phyloP scores from a whole-genome alignment of 345 rosid genomes.

The Gossypium rotundifolium region DNA sequence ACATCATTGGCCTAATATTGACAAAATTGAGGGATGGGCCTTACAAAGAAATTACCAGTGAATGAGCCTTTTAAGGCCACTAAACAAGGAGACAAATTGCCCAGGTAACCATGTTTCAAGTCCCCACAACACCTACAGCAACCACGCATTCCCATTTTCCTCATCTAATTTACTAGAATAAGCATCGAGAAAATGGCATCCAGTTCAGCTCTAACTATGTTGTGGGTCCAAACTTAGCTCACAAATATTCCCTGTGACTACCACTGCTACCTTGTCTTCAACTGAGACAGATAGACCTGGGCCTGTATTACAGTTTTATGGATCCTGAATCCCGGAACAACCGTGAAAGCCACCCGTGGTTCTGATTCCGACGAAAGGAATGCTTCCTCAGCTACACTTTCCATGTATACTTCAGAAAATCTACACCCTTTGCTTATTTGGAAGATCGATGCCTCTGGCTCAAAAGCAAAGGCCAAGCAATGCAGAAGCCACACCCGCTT shows the following conservation, averaged over 20 bases:
- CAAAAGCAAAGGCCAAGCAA: constrained; percentile 76
- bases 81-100: constrained; percentile 12
- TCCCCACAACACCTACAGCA: constrained; percentile 11
- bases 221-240: constrained; percentile 7
- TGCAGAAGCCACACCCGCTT: constrained; percentile 83
- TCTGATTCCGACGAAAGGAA: constrained; percentile 35
- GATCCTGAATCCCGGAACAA: constrained; percentile 83
- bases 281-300: constrained; percentile 58
- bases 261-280: not conserved
- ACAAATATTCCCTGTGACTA: not conserved
- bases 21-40: constrained; percentile 23
- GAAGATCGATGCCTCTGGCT: constrained; percentile 59
- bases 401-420: constrained; percentile 90
- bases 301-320: constrained; percentile 65
- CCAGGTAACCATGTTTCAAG: constrained; percentile 1
- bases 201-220: constrained; percentile 4
- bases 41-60: constrained; percentile 7
- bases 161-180: not conserved
- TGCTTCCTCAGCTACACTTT: constrained; percentile 60
- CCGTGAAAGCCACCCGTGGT: constrained; percentile 63
- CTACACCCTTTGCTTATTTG: constrained; percentile 48
- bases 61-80: constrained; percentile 12
- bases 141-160: constrained; percentile 4
- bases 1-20: constrained; percentile 23
- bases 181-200: constrained; percentile 8